Conservation (phyloP, 176 grass and related monocot genomes). For the Oryza glaberrima region DNA sequence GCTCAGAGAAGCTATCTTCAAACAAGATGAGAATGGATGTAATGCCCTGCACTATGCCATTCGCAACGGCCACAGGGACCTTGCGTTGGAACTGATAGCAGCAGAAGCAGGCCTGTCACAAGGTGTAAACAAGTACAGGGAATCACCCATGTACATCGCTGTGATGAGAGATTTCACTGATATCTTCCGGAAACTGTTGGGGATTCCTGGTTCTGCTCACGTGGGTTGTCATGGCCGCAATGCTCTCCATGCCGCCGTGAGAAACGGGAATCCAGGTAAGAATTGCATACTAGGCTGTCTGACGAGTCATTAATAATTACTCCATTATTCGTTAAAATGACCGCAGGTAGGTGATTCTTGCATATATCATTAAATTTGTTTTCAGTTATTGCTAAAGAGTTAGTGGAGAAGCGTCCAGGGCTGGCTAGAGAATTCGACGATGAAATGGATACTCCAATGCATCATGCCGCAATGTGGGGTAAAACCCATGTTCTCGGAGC, state of each 20-base stretch:
- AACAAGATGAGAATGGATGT: neutral
- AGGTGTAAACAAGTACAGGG: neutral
- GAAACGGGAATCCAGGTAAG: neutral
- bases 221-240: neutral
- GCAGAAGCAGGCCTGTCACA: neutral
- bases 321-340: too few relatives aligned
- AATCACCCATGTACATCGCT: constrained; percentile 38
- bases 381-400: too few relatives aligned
- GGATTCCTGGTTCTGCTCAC: neutral
- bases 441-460: too few relatives aligned
- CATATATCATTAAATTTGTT: too few relatives aligned
- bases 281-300: too few relatives aligned
- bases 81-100: neutral
- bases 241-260: constrained; percentile 34
- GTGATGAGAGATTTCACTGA: constrained; percentile 4
- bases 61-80: neutral
- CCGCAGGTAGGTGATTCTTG: too few relatives aligned
- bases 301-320: too few relatives aligned
- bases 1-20: neutral
- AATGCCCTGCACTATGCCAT: constrained; percentile 7
- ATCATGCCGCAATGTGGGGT: too few relatives aligned
- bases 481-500: too few relatives aligned
- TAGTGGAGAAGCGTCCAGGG: too few relatives aligned
- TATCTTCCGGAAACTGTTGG: neutral
- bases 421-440: too few relatives aligned